Base-by-base conservation (phyloP, 176 grass and related monocot species). In the Puya raimondii region DNA sequence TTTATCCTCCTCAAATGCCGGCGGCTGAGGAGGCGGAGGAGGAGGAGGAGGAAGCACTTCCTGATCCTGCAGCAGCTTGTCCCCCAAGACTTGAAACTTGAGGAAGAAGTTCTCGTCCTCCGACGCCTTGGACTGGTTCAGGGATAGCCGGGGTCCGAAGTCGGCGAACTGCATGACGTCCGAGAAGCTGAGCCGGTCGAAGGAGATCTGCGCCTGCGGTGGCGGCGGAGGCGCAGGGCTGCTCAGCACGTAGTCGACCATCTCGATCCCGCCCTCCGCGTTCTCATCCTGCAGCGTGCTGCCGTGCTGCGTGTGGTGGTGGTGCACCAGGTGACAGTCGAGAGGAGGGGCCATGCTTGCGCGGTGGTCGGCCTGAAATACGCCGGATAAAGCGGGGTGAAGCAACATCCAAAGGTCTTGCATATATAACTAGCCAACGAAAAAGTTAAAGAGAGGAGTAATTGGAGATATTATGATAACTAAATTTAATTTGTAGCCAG, bases 131-230 rank as follows among this genome's bases (percentile, higher is more conserved):
- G 94, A 75, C 51, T 87, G 90, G 82, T 80, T 87, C 56, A 99
- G 89, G 13, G 74, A 79, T 51, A 99, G 94, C 80, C 82, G 92
- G 29, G 94, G 89, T 12, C 94, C 89, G 50, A 99, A 91, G 65
- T 99, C 94, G 3, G 89, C 74, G 77, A 99, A 99, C 69, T 93
- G 94, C 56, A 99, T 73, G 16, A 91, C 94, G 69, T 99, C 94
- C 1, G 82, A 73, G 77, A 91, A 88, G 89, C 85, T 88, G 73
- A 91, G 85, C 80, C 85, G 88, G 80, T 91, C 89, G 13, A 91
- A 64, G 69, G 85, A 88, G 65, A 71, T 69, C 72, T 91, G 85
- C 6, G 66, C 73, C 50, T 91, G 85, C 49, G 33, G 54, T 15
- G 74, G 70, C 42, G 75, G 23, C 29, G 23, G 54, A 16, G 74